phyloP scores from a whole-genome alignment of 208 protist species.

The Borovskyia barvae region DNA sequence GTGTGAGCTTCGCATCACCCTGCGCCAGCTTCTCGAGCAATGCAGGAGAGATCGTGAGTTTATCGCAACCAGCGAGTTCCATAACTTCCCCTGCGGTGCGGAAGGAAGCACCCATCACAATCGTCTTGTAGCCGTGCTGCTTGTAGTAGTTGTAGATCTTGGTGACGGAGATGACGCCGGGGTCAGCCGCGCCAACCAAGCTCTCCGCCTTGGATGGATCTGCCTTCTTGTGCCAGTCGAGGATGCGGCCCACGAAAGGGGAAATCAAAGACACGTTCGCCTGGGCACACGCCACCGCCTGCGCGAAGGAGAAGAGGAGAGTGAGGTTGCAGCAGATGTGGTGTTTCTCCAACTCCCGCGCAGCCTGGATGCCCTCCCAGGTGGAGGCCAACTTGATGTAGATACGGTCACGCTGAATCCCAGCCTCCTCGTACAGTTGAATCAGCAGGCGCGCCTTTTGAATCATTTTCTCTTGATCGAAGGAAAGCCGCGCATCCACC shows the following conservation, averaged over 20 bases:
- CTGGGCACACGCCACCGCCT: conserved; percentile 95
- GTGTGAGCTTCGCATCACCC: conserved; percentile 29
- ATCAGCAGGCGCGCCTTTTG: conserved; percentile 93
- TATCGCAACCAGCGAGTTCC: conserved; percentile 95
- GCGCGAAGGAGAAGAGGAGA: conserved; percentile 96
- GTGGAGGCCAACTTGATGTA: conserved; percentile 98
- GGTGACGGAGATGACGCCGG: conserved; percentile 94
- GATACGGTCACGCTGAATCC: conserved; percentile 89
- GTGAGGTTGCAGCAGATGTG: conserved; percentile 98
- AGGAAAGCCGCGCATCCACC: conserved; percentile 97
- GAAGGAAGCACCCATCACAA: conserved; percentile 98
- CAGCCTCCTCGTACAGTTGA: conserved; percentile 92
- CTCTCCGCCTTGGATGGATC: conserved; percentile 39
- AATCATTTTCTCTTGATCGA: conserved; percentile 92
- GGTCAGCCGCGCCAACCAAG: conserved; percentile 84
- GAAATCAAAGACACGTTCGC: conserved; percentile 94
- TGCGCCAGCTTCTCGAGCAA: conserved; percentile 92
- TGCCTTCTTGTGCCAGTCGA: conserved; percentile 95
- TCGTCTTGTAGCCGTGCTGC: conserved; percentile 95
- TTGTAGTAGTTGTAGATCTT: conserved; percentile 98
- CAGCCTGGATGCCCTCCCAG: conserved; percentile 97
- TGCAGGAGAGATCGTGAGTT: conserved; percentile 96
- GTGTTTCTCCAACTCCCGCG: conserved; percentile 91
- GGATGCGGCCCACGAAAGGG: conserved; percentile 97
- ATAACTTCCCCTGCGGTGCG: conserved; percentile 92